Conservation (phyloP, 1,284 basidiomycete species). For the Pulchroboletus neoregius region DNA sequence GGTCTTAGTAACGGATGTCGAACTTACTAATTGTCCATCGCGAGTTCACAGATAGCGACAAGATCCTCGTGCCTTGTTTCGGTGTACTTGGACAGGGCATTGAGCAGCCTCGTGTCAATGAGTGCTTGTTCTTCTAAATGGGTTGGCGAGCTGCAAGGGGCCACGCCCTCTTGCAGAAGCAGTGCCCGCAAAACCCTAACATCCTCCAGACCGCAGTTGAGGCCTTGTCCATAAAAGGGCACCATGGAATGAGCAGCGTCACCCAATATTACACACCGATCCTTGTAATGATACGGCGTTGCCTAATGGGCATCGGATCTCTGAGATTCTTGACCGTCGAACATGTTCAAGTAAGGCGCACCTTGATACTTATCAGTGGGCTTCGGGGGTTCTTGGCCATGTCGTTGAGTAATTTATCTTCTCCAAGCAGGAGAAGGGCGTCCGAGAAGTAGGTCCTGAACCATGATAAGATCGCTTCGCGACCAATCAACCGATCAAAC, state of each 20-base stretch:
- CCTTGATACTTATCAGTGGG: slow-evolving; percentile 89
- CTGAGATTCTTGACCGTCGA: slow-evolving; percentile 10
- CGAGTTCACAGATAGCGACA: slow-evolving; percentile 85
- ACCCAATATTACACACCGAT: slow-evolving; percentile 85
- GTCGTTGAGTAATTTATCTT: slow-evolving; percentile 69
- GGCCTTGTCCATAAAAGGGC: slow-evolving; percentile 97
- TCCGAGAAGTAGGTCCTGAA: slow-evolving; percentile 87
- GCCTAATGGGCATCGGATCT: slow-evolving; percentile 47
- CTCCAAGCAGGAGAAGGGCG: slow-evolving; percentile 80
- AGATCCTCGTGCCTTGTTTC: slow-evolving; percentile 82
- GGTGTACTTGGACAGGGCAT: slow-evolving; percentile 76
- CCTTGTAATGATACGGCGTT: slow-evolving; percentile 86
- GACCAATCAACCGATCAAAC: slow-evolving; percentile 63
- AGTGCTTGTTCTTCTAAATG: slow-evolving; percentile 36
- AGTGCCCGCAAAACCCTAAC: slow-evolving; percentile 84
- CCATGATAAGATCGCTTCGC: slow-evolving; percentile 66
- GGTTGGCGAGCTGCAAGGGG: slow-evolving; percentile 34
- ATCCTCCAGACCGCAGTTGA: slow-evolving; percentile 98
- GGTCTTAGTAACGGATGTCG: slow-evolving; percentile 19
- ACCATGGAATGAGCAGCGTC: slow-evolving; percentile 98
- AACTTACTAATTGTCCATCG: slow-evolving; percentile 93
- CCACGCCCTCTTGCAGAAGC: slow-evolving; percentile 67
- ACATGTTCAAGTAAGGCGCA: slow-evolving; percentile 38
- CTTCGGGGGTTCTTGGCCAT: slow-evolving; percentile 83
- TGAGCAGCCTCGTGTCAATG: slow-evolving; percentile 56